A percentile compares a stretch with the other conserved stretches of the same genome.
phyloP scores from a whole-genome alignment of 1,284 basidiomycete species.

The Ceratobasidium sp. region DNA sequence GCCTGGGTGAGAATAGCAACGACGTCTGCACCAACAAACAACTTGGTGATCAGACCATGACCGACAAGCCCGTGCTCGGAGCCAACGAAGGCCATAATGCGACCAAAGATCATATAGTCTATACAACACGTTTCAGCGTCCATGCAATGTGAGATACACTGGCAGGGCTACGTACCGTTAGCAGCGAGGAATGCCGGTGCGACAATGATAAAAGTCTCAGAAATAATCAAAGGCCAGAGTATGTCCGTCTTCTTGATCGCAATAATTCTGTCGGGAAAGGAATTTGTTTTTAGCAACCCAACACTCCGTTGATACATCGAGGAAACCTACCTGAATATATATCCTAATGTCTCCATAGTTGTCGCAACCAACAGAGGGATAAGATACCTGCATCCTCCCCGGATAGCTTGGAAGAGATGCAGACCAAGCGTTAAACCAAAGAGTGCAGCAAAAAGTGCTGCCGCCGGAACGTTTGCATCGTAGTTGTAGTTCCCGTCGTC shows the following conservation, averaged over 20 bases:
- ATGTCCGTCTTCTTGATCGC: slow-evolving; percentile 44
- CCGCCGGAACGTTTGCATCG: slow-evolving; percentile 41
- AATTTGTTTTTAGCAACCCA: not conserved
- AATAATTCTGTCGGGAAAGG: slow-evolving; percentile 25
- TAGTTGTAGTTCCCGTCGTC: slow-evolving; percentile 43
- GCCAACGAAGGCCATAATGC: slow-evolving; percentile 49
- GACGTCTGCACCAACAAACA: slow-evolving; percentile 48
- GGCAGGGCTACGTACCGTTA: slow-evolving; percentile 19
- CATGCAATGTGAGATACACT: not conserved
- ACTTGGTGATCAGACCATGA: slow-evolving; percentile 47
- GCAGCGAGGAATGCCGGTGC: slow-evolving; percentile 50
- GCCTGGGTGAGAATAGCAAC: slow-evolving; percentile 48
- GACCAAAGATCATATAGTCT: slow-evolving; percentile 50
- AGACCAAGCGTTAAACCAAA: slow-evolving; percentile 31
- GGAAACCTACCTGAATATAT: slow-evolving; percentile 32
- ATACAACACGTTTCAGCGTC: not conserved
- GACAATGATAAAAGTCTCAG: slow-evolving; percentile 45
- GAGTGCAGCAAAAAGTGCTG: slow-evolving; percentile 39
- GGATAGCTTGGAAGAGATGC: slow-evolving; percentile 42
- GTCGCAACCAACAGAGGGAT: slow-evolving; percentile 42
- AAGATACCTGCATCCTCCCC: slow-evolving; percentile 14
- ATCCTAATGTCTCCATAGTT: slow-evolving; percentile 31
- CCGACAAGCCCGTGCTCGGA: slow-evolving; percentile 44
- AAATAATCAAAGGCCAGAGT: slow-evolving; percentile 40
- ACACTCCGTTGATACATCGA: not conserved